Evolutionary conservation across 2,329 filamentous ascomycete genomes (phyloP).

Genomic region (Clonostachys rhizophaga): DNA sequence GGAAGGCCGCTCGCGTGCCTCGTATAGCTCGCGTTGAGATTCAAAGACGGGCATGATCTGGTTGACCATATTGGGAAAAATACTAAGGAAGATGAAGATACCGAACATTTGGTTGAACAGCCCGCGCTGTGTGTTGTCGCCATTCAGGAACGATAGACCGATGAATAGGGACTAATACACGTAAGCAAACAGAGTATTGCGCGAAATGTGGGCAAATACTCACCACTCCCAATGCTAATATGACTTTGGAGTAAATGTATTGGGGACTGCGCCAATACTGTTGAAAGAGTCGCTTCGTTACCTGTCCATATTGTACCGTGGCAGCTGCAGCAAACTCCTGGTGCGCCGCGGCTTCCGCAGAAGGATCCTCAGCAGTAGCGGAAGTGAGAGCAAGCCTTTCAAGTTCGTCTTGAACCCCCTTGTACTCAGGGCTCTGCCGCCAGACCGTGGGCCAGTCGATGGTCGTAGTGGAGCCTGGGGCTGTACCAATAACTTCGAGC

Average conservation of each 20-base stretch:
- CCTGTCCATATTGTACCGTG: slow-evolving; percentile 51
- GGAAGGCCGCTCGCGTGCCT: slow-evolving; percentile 62
- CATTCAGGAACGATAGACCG: slow-evolving; percentile 63
- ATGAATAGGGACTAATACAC: slow-evolving; percentile 59
- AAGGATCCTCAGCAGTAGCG: not conserved
- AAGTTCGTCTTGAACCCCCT: slow-evolving; percentile 16
- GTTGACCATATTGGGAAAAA: slow-evolving; percentile 62
- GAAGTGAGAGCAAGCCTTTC: slow-evolving; percentile 18
- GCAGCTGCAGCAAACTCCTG: slow-evolving; percentile 68
- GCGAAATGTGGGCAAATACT: slow-evolving; percentile 40
- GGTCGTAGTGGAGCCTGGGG: slow-evolving; percentile 41
- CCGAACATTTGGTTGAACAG: slow-evolving; percentile 69
- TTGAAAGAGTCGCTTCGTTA: slow-evolving; percentile 62
- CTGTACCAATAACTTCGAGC: slow-evolving; percentile 38
- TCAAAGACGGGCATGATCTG: slow-evolving; percentile 70
- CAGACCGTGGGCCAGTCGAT: slow-evolving; percentile 30
- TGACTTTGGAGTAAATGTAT: slow-evolving; percentile 68
- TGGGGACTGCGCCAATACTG: slow-evolving; percentile 75
- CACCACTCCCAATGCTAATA: slow-evolving; percentile 27
- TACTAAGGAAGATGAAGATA: slow-evolving; percentile 66
- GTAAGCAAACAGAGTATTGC: slow-evolving; percentile 42
- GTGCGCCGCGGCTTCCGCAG: slow-evolving; percentile 17
- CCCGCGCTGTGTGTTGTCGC: slow-evolving; percentile 55
- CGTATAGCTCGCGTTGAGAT: slow-evolving; percentile 64
- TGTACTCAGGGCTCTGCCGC: slow-evolving; percentile 22